Base-by-base conservation (phyloP, 2,329 filamentous ascomycete genomes). In the Microdochium nivale region DNA sequence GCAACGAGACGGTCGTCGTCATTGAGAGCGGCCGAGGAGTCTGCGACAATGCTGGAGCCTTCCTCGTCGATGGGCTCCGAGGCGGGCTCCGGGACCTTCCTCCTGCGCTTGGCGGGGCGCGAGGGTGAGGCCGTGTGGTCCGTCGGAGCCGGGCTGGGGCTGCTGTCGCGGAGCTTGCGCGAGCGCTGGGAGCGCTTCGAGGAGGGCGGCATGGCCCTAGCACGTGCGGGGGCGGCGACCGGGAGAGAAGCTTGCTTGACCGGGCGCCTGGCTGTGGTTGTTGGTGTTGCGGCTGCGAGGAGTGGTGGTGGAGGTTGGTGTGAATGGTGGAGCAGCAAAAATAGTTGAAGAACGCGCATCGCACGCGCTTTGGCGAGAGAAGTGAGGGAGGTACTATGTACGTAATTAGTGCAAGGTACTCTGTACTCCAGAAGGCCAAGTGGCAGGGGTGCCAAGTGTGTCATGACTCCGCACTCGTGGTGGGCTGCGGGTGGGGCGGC, bases 51-150 rank as follows among this genome's bases (percentile, higher is more conserved):
- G 53, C 67, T 71, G 25, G 72, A 74, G 25, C 65, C 65, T 50
- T 77, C 72, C 48, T 71, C 71, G 27, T 78, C 76, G 54, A 72
- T 63, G 19, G 69, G 61, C 49, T 77, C 74, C 35, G 65, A 66
- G n/a, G 71, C 62, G 35, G 69, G 64, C 25, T 74, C 69, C 19
- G 73, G 70, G 30, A 65, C 79, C 75, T 79, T 81, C 70, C 77
- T 84, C 68, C 81, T 78, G 62, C 81, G 80, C 70, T 85, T 85
- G 11, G 75, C 70, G n/a, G 81, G 81, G 51, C 80, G 76, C 53
- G 75, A 78, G 14, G 81, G 81, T 3, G 81, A 84, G 25, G 80
- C 80, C 3, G 40, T 21, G 47, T 76, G 72, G 44, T 78, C 73
- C 49, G 63, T 61, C 44, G 63, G 60, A 46, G 67, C 63, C 50